Conservation (phyloP, 768 basidiomycete species). For the Royoungia palumana region DNA sequence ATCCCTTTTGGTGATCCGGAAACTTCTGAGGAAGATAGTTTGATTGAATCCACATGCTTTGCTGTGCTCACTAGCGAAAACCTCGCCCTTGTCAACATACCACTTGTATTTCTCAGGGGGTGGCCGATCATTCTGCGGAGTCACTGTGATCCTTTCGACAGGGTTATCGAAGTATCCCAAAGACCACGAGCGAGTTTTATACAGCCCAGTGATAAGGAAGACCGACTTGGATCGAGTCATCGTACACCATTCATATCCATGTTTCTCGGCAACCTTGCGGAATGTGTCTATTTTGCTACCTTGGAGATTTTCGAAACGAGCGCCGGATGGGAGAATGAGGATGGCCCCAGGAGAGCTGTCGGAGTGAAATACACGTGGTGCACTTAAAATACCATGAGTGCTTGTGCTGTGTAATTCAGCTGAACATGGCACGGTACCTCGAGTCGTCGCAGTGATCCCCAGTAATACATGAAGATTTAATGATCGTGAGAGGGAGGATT, state of each 20-base stretch:
- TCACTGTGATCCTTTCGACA: too few relatives aligned
- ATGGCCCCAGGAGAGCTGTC: neutral
- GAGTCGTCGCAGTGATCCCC: neutral
- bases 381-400: neutral
- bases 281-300: neutral
- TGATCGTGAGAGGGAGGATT: neutral
- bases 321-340: neutral
- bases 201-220: neutral
- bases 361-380: neutral
- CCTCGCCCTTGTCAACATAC: too few relatives aligned
- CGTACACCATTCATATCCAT: neutral
- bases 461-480: neutral
- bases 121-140: too few relatives aligned
- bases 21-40: conserved; percentile 9
- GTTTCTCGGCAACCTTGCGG: neutral
- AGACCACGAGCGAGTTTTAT: neutral
- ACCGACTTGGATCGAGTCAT: neutral
- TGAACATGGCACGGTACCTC: neutral
- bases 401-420: too few relatives aligned
- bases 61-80: too few relatives aligned
- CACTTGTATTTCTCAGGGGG: too few relatives aligned
- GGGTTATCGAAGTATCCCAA: neutral
- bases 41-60: neutral
- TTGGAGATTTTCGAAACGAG: neutral
- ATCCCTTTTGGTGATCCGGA: conserved; percentile 6